phyloP scores from a whole-genome alignment of 441 rosid species.

The Capsella rubella region DNA sequence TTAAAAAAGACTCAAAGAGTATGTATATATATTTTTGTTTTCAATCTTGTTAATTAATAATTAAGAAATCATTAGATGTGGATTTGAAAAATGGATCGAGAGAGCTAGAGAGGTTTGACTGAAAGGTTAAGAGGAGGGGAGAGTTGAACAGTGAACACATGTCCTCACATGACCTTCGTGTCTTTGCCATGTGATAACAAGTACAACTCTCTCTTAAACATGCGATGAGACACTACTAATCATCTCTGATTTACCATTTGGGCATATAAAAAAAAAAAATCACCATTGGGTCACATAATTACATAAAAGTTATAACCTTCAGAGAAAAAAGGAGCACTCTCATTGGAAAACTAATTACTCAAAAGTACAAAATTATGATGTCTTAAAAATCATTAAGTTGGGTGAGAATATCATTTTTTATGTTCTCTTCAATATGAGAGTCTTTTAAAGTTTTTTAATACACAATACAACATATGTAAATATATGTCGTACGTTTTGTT shows the following conservation, averaged over 20 bases:
- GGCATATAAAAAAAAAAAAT: neutral
- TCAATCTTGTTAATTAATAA: slow-evolving; percentile 2
- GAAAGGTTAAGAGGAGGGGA: slow-evolving; percentile 1
- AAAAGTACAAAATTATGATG: neutral
- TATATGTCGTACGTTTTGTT: neutral
- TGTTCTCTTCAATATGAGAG: neutral
- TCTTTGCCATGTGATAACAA: slow-evolving; percentile 43
- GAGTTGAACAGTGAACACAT: slow-evolving; percentile 39
- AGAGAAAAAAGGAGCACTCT: neutral
- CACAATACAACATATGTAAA: neutral
- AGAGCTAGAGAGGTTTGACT: slow-evolving; percentile 33
- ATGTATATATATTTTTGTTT: neutral
- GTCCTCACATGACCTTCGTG: slow-evolving; percentile 42
- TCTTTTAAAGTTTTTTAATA: neutral
- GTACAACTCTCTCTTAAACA: slow-evolving; percentile 31
- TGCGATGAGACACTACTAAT: neutral
- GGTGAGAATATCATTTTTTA: neutral
- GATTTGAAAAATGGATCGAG: slow-evolving; percentile 13
- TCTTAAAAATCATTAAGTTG: neutral
- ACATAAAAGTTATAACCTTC: neutral
- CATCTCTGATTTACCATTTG: neutral
- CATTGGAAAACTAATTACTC: neutral
- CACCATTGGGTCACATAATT: neutral
- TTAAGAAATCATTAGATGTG: slow-evolving; percentile 18
- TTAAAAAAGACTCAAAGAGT: neutral